Conservation (phyloP, 352 stramenopile genomes). For the Pythium aquatile region DNA sequence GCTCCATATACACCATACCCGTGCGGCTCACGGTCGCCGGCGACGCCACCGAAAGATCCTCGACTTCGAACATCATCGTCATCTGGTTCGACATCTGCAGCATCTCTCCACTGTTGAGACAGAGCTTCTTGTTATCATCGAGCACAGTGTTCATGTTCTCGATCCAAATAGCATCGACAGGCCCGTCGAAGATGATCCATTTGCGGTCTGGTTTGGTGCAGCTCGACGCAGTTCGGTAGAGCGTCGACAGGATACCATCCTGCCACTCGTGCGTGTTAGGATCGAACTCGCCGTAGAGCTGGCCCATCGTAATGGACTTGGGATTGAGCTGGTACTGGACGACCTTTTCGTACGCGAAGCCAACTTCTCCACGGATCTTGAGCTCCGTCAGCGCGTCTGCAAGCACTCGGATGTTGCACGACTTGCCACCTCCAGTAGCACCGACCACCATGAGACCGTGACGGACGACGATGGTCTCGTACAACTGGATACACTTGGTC, state of each 20-base stretch:
- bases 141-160: conserved; percentile 97
- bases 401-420: conserved; percentile 88
- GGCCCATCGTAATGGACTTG: conserved; percentile 94
- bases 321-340: conserved; percentile 92
- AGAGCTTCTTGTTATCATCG: conserved; percentile 96
- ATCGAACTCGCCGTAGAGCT: conserved; percentile 95
- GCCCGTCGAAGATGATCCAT: conserved; percentile 95
- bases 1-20: conserved; percentile 97
- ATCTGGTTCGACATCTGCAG: conserved; percentile 95
- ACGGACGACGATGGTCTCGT: conserved; percentile 93
- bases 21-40: conserved; percentile 93
- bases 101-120: conserved; percentile 93
- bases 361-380: conserved; percentile 64
- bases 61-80: conserved; percentile 98
- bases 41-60: conserved; percentile 92
- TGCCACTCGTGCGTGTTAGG: conserved; percentile 95
- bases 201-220: conserved; percentile 90
- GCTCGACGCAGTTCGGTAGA: conserved; percentile 89
- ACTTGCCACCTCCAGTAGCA: conserved; percentile 89
- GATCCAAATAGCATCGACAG: conserved; percentile 95
- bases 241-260: conserved; percentile 93
- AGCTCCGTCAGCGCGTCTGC: conserved; percentile 89
- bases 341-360: conserved; percentile 89
- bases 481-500: conserved; percentile 94
- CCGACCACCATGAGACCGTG: conserved; percentile 97